Evolutionary conservation across 179 eudicot genomes (phyloP), one percentile per base, ranked within the genome.

Genomic region (Patellifolia procumbens): DNA sequence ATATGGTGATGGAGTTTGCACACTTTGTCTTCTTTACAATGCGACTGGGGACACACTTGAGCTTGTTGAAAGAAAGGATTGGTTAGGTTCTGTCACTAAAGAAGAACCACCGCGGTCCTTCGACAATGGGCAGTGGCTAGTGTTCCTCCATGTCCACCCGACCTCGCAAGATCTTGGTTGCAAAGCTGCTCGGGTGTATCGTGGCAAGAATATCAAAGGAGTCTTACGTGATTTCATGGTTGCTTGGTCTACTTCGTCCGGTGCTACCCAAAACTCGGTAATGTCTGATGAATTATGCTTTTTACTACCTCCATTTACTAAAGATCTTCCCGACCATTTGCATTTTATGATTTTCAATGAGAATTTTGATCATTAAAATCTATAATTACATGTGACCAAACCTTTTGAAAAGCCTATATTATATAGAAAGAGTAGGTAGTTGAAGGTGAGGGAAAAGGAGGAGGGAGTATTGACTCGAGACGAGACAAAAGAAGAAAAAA

Each of bases 61-160:
- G 63, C n/a, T 72, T n/a, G 74, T 53, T 4, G 48, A 53, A 3
- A 72, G 12, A 37, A 5, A 29, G 15, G 74, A 72, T 55, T 72
- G 63, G 74, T 13, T 32, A 0, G 74, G 74, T 35, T 8, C 16
- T 15, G 46, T 72, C 22, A 32, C 24, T 26, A 72, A 35, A 19
- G 62, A 53, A 3, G 64, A 72, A n/a, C 63, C 74, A 32, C 74
- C 74, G 1, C 31, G 22, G 19, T 29, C 48, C 34, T 52, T 72
- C 8, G 63, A 55, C 0, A 72, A 72, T 8, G 74, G 74, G 3
- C 74, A 72, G n/a, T 72, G 74, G 74, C 13, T 72, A 19, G 48
- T 45, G 1, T 72, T 72, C 49, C 74, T 72, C 17, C 74, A 72
- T 20, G 63, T 34, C 20, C 62, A 53, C 46, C 74, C 74, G 17